These are phyloP conservation scores for Moelleriella libera DNA, from an alignment of 2,329 filamentous ascomycete species.

Conservation along the genomic window DNA sequence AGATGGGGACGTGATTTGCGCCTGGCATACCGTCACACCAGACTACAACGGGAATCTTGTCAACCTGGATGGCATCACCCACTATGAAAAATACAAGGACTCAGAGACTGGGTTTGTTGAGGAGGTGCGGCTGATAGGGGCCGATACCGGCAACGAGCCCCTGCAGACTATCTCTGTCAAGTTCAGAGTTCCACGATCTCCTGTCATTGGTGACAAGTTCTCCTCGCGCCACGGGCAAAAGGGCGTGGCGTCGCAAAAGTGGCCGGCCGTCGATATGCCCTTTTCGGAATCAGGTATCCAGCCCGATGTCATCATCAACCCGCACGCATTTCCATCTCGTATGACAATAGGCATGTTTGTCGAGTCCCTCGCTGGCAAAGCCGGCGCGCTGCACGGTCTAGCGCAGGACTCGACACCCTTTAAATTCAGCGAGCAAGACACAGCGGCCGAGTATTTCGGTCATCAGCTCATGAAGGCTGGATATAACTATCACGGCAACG, in stretches of 20 bases:
- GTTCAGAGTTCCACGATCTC: constrained; percentile 77
- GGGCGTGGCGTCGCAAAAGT: constrained; percentile 91
- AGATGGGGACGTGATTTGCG: constrained; percentile 74
- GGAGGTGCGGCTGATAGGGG: constrained; percentile 80
- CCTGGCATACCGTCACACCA: constrained; percentile 75
- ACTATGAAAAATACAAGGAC: constrained; percentile 92
- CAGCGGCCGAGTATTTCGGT: constrained; percentile 87
- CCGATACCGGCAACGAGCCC: constrained; percentile 69
- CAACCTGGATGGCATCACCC: constrained; percentile 75
- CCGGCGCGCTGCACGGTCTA: constrained; percentile 86
- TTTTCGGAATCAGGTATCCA: constrained; percentile 95
- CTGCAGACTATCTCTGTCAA: constrained; percentile 85
- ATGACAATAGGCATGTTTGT: constrained; percentile 99
- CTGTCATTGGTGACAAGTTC: constrained; percentile 96
- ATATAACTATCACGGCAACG: constrained; percentile 97
- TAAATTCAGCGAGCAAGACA: constrained; percentile 84
- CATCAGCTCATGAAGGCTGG: constrained; percentile 90
- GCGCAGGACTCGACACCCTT: constrained; percentile 94
- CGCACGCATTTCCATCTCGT: constrained; percentile 95
- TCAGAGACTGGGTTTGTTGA: constrained; percentile 78
- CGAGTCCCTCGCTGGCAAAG: constrained; percentile 90
- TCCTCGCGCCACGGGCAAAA: constrained; percentile 97
- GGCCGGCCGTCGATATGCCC: constrained; percentile 87
- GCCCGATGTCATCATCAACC: constrained; percentile 97
- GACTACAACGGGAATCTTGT: constrained; percentile 66